Base-by-base conservation (phyloP, 352 stramenopile species). In the Thraustochytrium striatum region DNA sequence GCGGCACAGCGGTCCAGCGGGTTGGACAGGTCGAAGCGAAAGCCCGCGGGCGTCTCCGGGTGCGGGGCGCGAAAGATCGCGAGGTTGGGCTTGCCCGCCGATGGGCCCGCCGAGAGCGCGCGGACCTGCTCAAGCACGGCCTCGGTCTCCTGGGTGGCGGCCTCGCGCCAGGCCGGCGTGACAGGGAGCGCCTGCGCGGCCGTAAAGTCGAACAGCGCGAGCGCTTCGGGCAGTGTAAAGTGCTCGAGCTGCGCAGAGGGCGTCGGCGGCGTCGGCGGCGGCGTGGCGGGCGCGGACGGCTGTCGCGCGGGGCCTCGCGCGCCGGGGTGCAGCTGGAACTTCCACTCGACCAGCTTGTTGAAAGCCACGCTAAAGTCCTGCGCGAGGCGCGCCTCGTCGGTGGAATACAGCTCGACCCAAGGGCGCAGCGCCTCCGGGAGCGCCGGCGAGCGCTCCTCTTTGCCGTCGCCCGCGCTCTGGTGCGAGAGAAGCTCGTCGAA, bases 341-440 rank as follows among this genome's bases (percentile, higher is more conserved):
- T 75, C 30, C 50, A 75, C 36, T 75, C 65, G 32, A 62, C 41
- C 11, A 75, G 39, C n/a, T 75, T 75, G 32, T 39, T 55, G 36
- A 62, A 75, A 9, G 65, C 65, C 25, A 75, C 65, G 65, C 19
- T 19, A 61, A 75, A 75, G 39, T 75, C 65, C 30, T 75, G 65
- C 19, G 30, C 30, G 39, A 75, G 61, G 21, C 65, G 44, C 19
- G 52, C 47, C 21, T 30, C 65, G 39, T 75, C 65, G 11, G 65
- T 21, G 43, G 65, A 39, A 7, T 75, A 75, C 33, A 75, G 65
- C 65, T 75, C 65, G 16, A 75, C 39, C 65, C 65, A 75, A n/a
- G n/a, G n/a, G n/a, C n/a, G n/a, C n/a, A n/a, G n/a, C n/a, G n/a
- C n/a, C n/a, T n/a, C n/a, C n/a, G n/a, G n/a, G n/a, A n/a, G n/a